Base-by-base conservation (phyloP, 345 rosid genomes). In the Citrus medica region DNA sequence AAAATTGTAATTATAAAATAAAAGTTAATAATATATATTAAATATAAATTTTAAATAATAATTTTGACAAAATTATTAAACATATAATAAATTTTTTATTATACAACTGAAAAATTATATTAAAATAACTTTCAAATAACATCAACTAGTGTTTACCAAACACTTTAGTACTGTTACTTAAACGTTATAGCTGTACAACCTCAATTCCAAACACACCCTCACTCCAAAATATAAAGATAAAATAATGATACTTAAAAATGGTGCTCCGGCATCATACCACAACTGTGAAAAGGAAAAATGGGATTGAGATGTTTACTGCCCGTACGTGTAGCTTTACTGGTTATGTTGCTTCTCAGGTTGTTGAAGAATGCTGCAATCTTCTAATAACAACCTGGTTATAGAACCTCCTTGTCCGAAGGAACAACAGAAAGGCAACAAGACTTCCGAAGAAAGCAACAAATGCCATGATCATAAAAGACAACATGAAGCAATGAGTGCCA, bases 381-480 rank as follows among this genome's bases (percentile, higher is more conserved):
- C 80, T 81, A 56, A 84, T 60, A 73, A 93, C 80, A 60, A 92
- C 82, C 72, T 66, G 81, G 76, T 80, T 73, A 62, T 95, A 95
- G 74, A 93, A 87, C 74, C 79, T 82, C 82, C 85, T 89, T 37
- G 97, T 95, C 74, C 91, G 85, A 59, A 90, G 76, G 71, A 85
- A 84, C 85, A 95, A 65, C 7, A 74, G 81, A 21, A 86, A 71
- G 12, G 88, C 91, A 32, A 91, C 87, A 28, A 95, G 81, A 82
- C 79, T 88, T 25, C 95, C 97, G 9, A 86, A 69, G 42, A 87
- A 82, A 30, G 97, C 87, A 40, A 91, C 92, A 65, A 85, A 81
- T 0, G 91, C 93, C 94, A 95, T 86, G 79, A 93, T 89, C 76
- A 92, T 67, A 82, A 92, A 95, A 2, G 98, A 93, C 25, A 87